These are phyloP conservation scores for Rosa rugosa DNA, from an alignment of 306 rosid species.

Conservation along the genomic window DNA sequence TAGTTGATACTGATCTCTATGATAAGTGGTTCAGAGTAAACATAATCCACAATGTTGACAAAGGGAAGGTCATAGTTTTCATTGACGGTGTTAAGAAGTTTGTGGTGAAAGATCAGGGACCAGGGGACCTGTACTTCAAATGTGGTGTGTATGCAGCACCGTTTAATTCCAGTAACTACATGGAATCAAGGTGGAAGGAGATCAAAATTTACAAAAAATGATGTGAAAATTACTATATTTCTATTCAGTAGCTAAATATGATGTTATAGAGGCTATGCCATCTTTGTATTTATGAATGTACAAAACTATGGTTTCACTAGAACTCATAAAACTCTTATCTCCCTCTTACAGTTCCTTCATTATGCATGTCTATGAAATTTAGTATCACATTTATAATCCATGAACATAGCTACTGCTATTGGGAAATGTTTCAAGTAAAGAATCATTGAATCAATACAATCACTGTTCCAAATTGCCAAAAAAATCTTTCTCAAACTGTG, in stretches of 20 bases:
- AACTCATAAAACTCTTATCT: neutral
- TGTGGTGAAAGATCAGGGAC: slow-evolving; percentile 31
- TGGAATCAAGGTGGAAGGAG: slow-evolving; percentile 37
- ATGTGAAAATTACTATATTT: neutral
- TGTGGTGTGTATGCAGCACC: slow-evolving; percentile 40
- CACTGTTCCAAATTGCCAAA: too few relatives aligned
- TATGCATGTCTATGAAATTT: too few relatives aligned
- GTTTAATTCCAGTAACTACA: slow-evolving; percentile 24
- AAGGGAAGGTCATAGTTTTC: slow-evolving; percentile 27
- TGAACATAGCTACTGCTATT: too few relatives aligned
- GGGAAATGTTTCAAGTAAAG: too few relatives aligned
- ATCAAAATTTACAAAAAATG: slow-evolving; percentile 29
- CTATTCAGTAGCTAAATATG: neutral
- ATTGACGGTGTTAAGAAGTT: slow-evolving; percentile 28
- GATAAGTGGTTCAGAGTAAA: slow-evolving; percentile 42
- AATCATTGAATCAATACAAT: too few relatives aligned
- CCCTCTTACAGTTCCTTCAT: neutral
- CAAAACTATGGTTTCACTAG: neutral
- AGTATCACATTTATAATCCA: too few relatives aligned
- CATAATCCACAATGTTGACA: slow-evolving; percentile 33
- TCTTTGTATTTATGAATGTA: neutral
- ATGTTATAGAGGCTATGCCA: neutral
- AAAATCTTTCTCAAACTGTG: too few relatives aligned
- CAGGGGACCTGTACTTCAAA: slow-evolving; percentile 33
- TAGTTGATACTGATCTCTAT: slow-evolving; percentile 28